phyloP scores from a whole-genome alignment of 306 rosid species.

The Herpetospermum pedunculosum region DNA sequence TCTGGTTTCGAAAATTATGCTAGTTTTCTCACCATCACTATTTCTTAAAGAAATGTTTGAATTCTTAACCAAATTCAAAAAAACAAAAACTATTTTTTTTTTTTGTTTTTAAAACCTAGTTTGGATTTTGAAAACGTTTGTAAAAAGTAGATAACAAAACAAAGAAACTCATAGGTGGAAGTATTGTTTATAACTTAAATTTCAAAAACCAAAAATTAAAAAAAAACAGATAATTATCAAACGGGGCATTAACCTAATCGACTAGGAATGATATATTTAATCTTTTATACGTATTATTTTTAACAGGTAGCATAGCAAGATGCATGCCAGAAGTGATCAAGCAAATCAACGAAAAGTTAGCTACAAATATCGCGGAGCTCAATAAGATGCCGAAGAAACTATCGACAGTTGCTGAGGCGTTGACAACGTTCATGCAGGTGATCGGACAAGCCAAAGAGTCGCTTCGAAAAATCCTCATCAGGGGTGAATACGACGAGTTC shows the following conservation, averaged over 20 bases:
- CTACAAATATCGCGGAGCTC: conserved; percentile 10
- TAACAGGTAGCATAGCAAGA: conserved; percentile 19
- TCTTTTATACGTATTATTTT: not conserved
- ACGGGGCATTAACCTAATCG: not conserved
- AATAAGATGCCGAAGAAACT: conserved; percentile 15
- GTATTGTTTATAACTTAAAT: no score
- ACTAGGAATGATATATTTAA: not conserved
- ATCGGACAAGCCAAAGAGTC: conserved; percentile 29
- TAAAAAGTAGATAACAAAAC: no score
- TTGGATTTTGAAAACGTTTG: no score
- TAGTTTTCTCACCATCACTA: not conserved
- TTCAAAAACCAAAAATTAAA: no score
- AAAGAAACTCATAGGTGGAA: no score
- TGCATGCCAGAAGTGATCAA: conserved; percentile 28
- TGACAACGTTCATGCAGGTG: conserved; percentile 30
- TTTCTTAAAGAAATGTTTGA: no score
- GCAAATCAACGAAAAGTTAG: conserved; percentile 33
- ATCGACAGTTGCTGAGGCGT: conserved; percentile 9
- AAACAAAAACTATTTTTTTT: no score
- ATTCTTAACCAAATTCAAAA: no score
- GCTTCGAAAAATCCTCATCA: conserved; percentile 15
- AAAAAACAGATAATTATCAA: no score
- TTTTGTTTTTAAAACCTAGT: no score
- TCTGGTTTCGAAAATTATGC: not conserved
- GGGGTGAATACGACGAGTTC: conserved; percentile 16